Base-by-base conservation (phyloP, 768 basidiomycete species). In the Termitomyces sp. region DNA sequence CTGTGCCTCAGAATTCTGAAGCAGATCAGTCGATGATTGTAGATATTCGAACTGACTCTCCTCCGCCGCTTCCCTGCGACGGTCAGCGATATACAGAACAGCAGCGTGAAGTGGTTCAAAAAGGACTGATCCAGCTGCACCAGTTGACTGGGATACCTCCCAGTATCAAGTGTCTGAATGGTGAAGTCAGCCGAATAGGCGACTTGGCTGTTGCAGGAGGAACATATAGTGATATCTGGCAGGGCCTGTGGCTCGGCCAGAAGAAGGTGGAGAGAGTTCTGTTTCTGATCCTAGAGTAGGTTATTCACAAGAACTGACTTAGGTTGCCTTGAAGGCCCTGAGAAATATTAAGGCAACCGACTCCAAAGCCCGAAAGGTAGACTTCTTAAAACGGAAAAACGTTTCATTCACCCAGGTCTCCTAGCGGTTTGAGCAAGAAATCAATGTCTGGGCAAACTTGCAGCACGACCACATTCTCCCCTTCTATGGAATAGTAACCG, bases 271-370 rank as follows among this genome's bases (percentile, higher is more conserved):
- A 55, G 17, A 54, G 37, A 40, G 21, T 3, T 16, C 32, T 7
- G 9, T 28, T 34, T 32, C 21, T 1, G 6, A n/a, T 19, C 12
- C 9, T 21, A 19, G n/a, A 23, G 11, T 17, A n/a, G 16, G 9
- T 23, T 35, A 27, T 46, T 52, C 21, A 52, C 28, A 17, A 50
- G 23, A 53, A 11, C 50, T 39, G 40, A n/a, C 6, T n/a, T 30
- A 83, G 82, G 83, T 84, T 40, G 84, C 84, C 10, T 63, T 85
- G 50, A 85, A 85, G 59, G 77, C 76, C 12, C 58, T 84, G 6
- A 75, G 80, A 54, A 71, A 78, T 58, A 63, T 82, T 42, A 76
- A 73, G 59, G 70, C 75, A 11, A 64, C 73, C 9, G 76, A 81
- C 61, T 69, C 73, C 21, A 75, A 66, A 61, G 70, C 77, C 1